Percentiles rank a stretch among this genome's conserved stretches.
phyloP scores from a whole-genome alignment of 805 yeast genomes.

The Millerago galiae region DNA sequence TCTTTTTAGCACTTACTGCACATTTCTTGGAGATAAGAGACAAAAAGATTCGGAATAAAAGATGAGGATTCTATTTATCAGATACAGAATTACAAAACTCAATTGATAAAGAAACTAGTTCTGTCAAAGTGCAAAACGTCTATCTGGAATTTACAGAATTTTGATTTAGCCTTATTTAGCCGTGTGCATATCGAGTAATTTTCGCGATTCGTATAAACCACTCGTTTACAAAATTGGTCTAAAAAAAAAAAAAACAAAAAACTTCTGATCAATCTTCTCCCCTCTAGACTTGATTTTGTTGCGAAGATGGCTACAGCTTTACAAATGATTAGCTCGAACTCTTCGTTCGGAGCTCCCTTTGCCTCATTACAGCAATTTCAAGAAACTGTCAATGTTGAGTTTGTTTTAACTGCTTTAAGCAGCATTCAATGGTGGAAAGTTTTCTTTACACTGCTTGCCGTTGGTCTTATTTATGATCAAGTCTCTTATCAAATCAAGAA shows the following conservation, averaged over 20 bases:
- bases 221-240: neutral
- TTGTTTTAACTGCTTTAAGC: constrained; percentile 14
- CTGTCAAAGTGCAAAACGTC: too few species aligned
- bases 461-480: constrained; percentile 61
- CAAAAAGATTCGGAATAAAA: neutral
- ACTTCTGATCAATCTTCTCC: neutral
- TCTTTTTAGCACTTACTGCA: neutral
- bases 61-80: neutral
- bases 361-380: constrained; percentile 3
- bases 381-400: constrained; percentile 4
- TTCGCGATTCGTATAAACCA: neutral
- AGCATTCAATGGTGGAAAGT: constrained; percentile 50
- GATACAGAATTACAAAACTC: too few species aligned
- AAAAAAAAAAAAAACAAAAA: neutral
- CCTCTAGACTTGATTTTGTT: neutral
- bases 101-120: too few species aligned
- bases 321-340: constrained; percentile 15
- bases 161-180: too few species aligned
- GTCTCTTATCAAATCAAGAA: constrained; percentile 72
- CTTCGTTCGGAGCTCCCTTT: constrained; percentile 10
- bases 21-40: neutral
- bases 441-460: constrained; percentile 37
- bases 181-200: neutral
- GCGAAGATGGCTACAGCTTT: constrained; percentile 17
- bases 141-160: too few species aligned